Base-by-base conservation (phyloP, 768 basidiomycete genomes). In the Russula sp. region DNA sequence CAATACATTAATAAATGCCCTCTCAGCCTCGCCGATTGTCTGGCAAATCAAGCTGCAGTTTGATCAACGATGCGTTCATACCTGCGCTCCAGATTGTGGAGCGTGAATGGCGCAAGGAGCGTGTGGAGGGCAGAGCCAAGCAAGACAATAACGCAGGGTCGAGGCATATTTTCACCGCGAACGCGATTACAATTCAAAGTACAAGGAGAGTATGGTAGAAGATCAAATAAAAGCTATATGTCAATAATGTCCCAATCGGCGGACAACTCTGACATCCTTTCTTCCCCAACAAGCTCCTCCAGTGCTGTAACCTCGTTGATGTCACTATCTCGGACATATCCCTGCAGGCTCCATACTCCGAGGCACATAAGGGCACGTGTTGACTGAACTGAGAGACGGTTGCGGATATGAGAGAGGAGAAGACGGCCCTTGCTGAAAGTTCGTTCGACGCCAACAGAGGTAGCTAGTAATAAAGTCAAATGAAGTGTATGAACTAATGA, bases 11-110 rank as follows among this genome's bases (percentile, higher is more conserved):
- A 38, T 60, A 56, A 28, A n/a, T 7, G n/a, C 44, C 1, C 8
- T 20, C n/a, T 63, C 66, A 90, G 87, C 87, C 8, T 82, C 83
- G 63, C 72, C 81, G 3, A 76, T 77, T 3, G 67, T 88, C 44
- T 94, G 90, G 91, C 77, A 90, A 56, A 83, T 93, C 63, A 92
- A 94, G 72, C 74, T 94, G 59, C 90, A 90, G 73, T 7, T 75
- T 94, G 58, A 76, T 92, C 59, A 78, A 83, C 61, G 75, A 79
- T 20, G 89, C 80, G 0, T 66, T 93, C 30, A 81, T 81, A 67
- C 89, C 90, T 51, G 88, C 89, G 6, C 76, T 94, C 40, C 85
- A 92, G 71, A 73, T 76, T 3, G 86, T 92, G 1, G 91, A 94
- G 75, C 76, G 77, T 34, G 83, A 88, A 61, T 94, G 92, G 91